phyloP scores from a whole-genome alignment of 176 grass and related monocot genomes.

The Eremochloa ophiuroides region DNA sequence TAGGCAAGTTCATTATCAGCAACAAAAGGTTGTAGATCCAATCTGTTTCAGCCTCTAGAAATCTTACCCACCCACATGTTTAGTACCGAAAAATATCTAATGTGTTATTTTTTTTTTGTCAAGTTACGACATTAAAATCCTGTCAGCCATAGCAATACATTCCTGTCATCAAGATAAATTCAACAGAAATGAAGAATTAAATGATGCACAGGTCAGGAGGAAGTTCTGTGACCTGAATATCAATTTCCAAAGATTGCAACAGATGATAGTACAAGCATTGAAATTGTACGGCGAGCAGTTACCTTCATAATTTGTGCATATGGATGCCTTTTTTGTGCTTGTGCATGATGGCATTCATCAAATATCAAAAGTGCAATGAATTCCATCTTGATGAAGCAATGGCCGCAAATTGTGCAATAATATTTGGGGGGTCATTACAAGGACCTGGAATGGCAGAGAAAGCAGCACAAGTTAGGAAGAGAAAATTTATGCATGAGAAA shows the following conservation, averaged over 20 bases:
- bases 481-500: constrained; percentile 24
- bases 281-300: constrained; percentile 13
- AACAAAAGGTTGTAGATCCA: neutral
- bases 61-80: neutral
- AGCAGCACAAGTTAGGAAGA: constrained; percentile 26
- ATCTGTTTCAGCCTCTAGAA: neutral
- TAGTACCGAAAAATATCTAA: neutral
- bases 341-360: constrained; percentile 94
- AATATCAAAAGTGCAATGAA: constrained; percentile 82
- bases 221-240: neutral
- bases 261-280: neutral
- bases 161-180: neutral
- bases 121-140: neutral
- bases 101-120: neutral
- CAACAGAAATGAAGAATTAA: constrained; percentile 11
- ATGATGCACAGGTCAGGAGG: neutral
- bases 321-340: constrained; percentile 65
- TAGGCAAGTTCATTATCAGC: neutral
- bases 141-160: neutral
- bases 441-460: constrained; percentile 50
- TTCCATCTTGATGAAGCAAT: constrained; percentile 90
- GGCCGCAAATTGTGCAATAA: constrained; percentile 74
- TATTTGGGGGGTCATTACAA: constrained; percentile 95
- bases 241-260: constrained; percentile 4
- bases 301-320: constrained; percentile 99